Conservation (phyloP, 176 grass and related monocot species). For the Cenchrus americanus region DNA sequence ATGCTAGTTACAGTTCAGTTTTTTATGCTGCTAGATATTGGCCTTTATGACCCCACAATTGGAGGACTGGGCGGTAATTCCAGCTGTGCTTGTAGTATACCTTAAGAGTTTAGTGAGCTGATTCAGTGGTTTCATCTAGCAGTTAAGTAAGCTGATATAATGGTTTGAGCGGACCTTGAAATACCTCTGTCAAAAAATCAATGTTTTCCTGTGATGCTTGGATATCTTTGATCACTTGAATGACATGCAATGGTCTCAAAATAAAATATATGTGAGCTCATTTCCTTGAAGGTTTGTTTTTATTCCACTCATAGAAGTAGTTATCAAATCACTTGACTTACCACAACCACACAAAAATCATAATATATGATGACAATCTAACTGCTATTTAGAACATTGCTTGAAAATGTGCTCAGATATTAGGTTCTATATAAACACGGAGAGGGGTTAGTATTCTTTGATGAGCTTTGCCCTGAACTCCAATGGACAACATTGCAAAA, state of each 20-base stretch:
- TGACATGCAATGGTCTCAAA: conserved; percentile 16
- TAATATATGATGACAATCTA: conserved; percentile 1
- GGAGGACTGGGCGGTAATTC: not conserved
- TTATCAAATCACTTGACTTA: conserved; percentile 13
- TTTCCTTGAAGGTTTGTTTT: not conserved
- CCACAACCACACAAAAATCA: not conserved
- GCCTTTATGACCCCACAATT: not conserved
- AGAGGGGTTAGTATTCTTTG: not conserved
- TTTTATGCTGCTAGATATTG: conserved; percentile 20
- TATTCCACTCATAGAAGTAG: not conserved
- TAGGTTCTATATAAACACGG: not conserved
- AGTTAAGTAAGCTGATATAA: conserved; percentile 4
- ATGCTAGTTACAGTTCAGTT: conserved; percentile 16
- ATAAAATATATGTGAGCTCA: not conserved
- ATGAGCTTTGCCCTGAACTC: not conserved
- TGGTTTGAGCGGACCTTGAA: conserved; percentile 27
- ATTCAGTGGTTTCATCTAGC: not conserved
- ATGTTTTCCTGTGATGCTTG: not conserved
- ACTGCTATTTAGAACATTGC: conserved; percentile 1
- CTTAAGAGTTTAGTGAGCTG: conserved; percentile 1
- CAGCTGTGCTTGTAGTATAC: conserved; percentile 7
- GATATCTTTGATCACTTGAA: conserved; percentile 5
- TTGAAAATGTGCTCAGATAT: conserved; percentile 20
- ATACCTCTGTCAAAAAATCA: not conserved
- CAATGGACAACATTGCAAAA: not conserved